These are phyloP conservation scores for Berberis vulgaris DNA, from an alignment of 164 flowering plant genomes.

Conservation along the genomic window DNA sequence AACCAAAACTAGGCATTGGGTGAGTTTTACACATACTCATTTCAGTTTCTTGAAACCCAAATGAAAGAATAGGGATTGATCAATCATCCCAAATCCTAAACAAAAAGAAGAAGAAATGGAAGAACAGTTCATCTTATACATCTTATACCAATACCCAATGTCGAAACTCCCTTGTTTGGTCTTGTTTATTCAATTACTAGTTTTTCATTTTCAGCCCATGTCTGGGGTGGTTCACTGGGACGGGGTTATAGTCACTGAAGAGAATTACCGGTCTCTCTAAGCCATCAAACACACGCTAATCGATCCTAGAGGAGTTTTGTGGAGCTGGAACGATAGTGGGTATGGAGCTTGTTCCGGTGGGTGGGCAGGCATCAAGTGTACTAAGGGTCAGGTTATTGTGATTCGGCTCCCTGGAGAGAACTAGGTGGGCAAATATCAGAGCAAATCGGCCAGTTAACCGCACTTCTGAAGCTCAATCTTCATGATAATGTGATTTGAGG, in stretches of 20 bases:
- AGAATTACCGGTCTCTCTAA: conserved; percentile 50
- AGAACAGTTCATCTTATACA: background rate
- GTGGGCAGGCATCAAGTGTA: conserved; percentile 89
- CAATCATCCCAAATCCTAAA: background rate
- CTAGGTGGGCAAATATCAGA: conserved; percentile 65
- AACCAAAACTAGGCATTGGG: background rate
- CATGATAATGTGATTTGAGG: conserved; percentile 61
- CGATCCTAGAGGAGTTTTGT: conserved; percentile 41
- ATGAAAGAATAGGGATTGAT: too few species aligned
- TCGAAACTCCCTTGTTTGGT: background rate
- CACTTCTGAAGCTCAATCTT: conserved; percentile 67
- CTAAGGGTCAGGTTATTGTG: conserved; percentile 57
- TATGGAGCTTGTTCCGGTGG: conserved; percentile 66
- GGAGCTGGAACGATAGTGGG: conserved; percentile 65
- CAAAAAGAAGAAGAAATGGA: conserved; percentile 2
- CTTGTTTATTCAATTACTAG: conserved; percentile 22
- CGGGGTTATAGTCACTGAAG: conserved; percentile 41
- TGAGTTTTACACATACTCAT: conserved; percentile 7
- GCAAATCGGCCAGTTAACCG: conserved; percentile 56
- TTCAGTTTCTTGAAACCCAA: background rate
- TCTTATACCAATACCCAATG: too few species aligned
- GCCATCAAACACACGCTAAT: conserved; percentile 48
- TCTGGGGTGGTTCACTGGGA: conserved; percentile 27
- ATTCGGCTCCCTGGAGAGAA: conserved; percentile 90
- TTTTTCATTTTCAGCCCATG: conserved; percentile 13